These are phyloP conservation scores for Candida hungchunana DNA, from an alignment of 805 yeast genomes.

Conservation along the genomic window DNA sequence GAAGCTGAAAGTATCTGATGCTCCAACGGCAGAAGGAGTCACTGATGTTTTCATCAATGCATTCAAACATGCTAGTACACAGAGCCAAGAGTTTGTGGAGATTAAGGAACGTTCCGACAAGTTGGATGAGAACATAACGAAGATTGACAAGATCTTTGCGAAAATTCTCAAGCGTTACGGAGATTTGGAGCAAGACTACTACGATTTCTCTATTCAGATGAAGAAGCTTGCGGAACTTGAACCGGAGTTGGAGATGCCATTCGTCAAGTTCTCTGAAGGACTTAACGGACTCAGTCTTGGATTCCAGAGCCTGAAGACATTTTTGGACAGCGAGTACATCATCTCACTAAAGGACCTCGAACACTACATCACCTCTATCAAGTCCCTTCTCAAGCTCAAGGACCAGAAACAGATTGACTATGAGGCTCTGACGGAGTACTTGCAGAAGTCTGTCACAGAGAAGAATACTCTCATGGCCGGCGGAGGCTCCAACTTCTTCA, in stretches of 20 bases:
- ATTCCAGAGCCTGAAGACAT: conserved; percentile 39
- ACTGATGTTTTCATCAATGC: conserved; percentile 92
- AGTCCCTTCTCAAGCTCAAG: conserved; percentile 69
- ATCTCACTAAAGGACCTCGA: conserved; percentile 84
- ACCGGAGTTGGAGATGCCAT: conserved; percentile 33
- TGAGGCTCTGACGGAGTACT: conserved; percentile 79
- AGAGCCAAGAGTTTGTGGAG: conserved; percentile 74
- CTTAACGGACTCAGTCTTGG: conserved; percentile 40
- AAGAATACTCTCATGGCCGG: conserved; percentile 49
- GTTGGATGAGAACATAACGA: conserved; percentile 74
- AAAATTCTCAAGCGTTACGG: conserved; percentile 69
- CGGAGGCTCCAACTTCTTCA: conserved; percentile 49
- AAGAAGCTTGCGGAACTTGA: conserved; percentile 60
- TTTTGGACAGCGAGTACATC: conserved; percentile 74
- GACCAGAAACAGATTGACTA: conserved; percentile 90
- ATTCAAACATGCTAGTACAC: conserved; percentile 68
- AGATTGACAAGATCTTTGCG: conserved; percentile 73
- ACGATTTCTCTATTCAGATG: conserved; percentile 65
- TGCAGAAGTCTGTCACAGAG: conserved; percentile 67
- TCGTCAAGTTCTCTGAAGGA: conserved; percentile 44
- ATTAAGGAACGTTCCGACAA: conserved; percentile 80
- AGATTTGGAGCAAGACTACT: conserved; percentile 70
- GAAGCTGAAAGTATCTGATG: conserved; percentile 29
- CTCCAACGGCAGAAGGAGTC: conserved; percentile 53
- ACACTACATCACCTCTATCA: conserved; percentile 65